Conservation (phyloP, 83 land plant species). For the Larix sibirica region DNA sequence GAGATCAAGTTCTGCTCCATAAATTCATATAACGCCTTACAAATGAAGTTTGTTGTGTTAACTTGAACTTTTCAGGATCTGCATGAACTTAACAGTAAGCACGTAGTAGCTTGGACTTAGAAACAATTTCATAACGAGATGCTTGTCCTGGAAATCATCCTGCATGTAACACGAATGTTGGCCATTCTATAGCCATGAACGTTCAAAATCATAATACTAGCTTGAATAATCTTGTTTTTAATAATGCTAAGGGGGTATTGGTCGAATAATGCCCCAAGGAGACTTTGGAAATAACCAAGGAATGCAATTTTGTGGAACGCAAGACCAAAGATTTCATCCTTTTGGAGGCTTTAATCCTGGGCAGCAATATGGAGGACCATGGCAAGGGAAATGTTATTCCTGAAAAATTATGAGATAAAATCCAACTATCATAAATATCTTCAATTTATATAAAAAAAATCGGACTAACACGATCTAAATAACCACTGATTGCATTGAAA, state of each 20-base stretch:
- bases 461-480: too few species aligned
- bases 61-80: constrained; percentile 48
- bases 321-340: background rate
- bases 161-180: too few species aligned
- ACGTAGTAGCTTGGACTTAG: background rate
- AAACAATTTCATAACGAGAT: background rate
- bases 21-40: constrained; percentile 36
- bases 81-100: background rate
- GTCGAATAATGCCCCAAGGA: too few species aligned
- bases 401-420: constrained; percentile 13
- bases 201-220: too few species aligned
- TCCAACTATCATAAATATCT: background rate
- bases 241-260: too few species aligned
- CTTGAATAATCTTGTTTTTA: too few species aligned
- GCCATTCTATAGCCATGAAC: too few species aligned
- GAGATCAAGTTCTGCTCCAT: constrained; percentile 14
- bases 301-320: constrained; percentile 7
- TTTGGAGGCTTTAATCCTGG: too few species aligned
- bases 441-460: background rate
- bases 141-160: too few species aligned
- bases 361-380: constrained; percentile 39
- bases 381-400: constrained; percentile 48
- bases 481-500: background rate
- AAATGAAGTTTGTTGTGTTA: constrained; percentile 45
- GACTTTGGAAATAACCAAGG: too few species aligned